Evolutionary conservation across 164 flowering plant species (phyloP), one percentile per base, ranked within the genome.

Genomic region (Taxillus chinensis): DNA sequence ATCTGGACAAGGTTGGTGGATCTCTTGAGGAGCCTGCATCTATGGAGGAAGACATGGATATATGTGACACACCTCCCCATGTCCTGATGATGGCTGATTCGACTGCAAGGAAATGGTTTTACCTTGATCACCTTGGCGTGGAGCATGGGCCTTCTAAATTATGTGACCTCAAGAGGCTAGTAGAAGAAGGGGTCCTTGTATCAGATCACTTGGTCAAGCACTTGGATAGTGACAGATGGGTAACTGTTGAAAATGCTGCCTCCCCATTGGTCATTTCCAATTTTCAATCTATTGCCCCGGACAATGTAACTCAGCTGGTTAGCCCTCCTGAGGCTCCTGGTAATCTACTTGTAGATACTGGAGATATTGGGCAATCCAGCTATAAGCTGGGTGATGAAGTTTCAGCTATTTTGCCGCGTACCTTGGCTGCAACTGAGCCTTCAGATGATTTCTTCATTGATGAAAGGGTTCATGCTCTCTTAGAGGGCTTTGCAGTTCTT

Each of bases 41-140:
- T 5, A 95, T 95, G 99, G 99, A 95, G 71, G 99, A 91, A 72
- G 99, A 95, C 64, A 95, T 95, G 99, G 99, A 95, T 76, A 91
- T 95, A 64, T 83, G 96, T 67, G 82, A 91, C 66, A 90, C 99
- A 3, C 99, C 99, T 9, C 97, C 97, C 0, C 96, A 95, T 80
- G 88, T 62, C 39, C 72, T 92, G 10, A 51, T 63, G 16, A 69
- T 76, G 61, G 67, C 77, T 41, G 85, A 83, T 72, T 74, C 81
- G 55, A 71, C 64, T 17, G 8, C 75, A 0, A 95, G 96, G 50
- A 83, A 86, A 63, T 95, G 99, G 99, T 79, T 75, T 77, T 95
- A 91, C 77, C 80, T 95, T 52, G 97, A 95, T 77, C 78, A 91
- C 71, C 70, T 68, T 71, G 99, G 99, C 13, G 60, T 77, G 41